Percentiles rank a stretch among this genome's conserved stretches.
Evolutionary conservation across 371 early-diverging fungal species (phyloP).

Genomic region (Apophysomyces variabilis): DNA sequence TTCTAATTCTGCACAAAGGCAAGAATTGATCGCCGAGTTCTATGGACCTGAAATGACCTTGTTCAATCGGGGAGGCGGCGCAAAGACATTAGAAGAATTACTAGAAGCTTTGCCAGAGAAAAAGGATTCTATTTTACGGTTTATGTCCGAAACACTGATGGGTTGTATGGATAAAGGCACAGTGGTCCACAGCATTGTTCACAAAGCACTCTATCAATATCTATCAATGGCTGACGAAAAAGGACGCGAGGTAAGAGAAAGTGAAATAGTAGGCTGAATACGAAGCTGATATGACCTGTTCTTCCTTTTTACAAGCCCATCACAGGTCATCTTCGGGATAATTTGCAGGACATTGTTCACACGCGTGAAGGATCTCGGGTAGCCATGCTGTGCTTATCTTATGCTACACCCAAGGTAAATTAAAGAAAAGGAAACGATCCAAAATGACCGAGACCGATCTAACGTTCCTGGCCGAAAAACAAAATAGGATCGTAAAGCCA

Average conservation of each 20-base stretch:
- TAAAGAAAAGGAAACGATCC: no score
- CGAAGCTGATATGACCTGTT: background rate
- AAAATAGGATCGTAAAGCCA: slow-evolving; percentile 84
- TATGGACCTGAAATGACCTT: slow-evolving; percentile 92
- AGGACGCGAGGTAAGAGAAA: slow-evolving; percentile 55
- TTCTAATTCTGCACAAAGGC: slow-evolving; percentile 79
- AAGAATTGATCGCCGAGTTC: slow-evolving; percentile 86
- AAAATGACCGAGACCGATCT: no score
- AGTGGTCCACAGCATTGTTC: slow-evolving; percentile 84
- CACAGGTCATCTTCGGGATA: slow-evolving; percentile 82
- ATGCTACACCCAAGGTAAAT: slow-evolving; percentile 73
- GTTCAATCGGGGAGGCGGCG: slow-evolving; percentile 57
- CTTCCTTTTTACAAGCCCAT: slow-evolving; percentile 47
- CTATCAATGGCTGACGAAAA: slow-evolving; percentile 65
- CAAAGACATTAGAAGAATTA: slow-evolving; percentile 68
- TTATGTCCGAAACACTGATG: slow-evolving; percentile 71
- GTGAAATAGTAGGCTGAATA: background rate
- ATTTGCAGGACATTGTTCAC: slow-evolving; percentile 86
- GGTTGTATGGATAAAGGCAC: slow-evolving; percentile 86
- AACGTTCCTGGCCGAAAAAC: no score
- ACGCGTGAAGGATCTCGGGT: slow-evolving; percentile 90
- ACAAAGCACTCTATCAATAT: slow-evolving; percentile 87
- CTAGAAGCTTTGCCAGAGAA: slow-evolving; percentile 75
- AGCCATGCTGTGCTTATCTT: slow-evolving; percentile 79
- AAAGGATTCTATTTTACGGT: slow-evolving; percentile 74